Evolutionary conservation across 1,284 basidiomycete species (phyloP).

Genomic region (Cryptococcus floricola): DNA sequence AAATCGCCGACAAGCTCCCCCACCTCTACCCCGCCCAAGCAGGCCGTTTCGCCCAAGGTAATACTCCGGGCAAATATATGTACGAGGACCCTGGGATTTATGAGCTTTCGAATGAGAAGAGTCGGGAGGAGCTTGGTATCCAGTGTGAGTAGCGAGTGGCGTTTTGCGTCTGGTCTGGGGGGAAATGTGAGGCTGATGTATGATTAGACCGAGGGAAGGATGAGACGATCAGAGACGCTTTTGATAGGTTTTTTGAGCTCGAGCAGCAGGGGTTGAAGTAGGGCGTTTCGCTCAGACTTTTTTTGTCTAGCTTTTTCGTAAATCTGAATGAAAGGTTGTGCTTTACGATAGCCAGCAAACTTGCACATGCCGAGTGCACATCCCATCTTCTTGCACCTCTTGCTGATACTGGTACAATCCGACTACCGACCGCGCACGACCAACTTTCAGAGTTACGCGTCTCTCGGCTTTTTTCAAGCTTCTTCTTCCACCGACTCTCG

Average conservation of each 20-base stretch:
- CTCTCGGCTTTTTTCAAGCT: too few species aligned
- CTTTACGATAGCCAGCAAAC: too few species aligned
- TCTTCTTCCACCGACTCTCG: too few species aligned
- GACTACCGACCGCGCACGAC: too few species aligned
- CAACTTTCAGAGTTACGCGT: too few species aligned
- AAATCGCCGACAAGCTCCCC: slow-evolving; percentile 21
- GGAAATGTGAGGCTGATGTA: neutral
- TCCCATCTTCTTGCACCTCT: too few species aligned
- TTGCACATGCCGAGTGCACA: too few species aligned
- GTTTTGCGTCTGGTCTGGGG: too few species aligned
- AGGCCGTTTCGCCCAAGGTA: slow-evolving; percentile 7
- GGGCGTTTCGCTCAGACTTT: neutral
- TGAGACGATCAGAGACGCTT: slow-evolving; percentile 23
- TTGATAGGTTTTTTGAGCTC: slow-evolving; percentile 21
- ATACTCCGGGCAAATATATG: slow-evolving; percentile 23
- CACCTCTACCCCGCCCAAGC: slow-evolving; percentile 21
- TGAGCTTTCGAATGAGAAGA: slow-evolving; percentile 20
- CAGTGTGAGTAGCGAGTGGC: slow-evolving; percentile 21
- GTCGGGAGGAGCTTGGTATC: slow-evolving; percentile 25
- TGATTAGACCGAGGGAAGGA: slow-evolving; percentile 20
- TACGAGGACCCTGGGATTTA: slow-evolving; percentile 26
- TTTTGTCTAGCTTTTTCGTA: too few species aligned
- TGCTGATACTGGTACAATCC: too few species aligned
- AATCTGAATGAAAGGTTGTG: too few species aligned
- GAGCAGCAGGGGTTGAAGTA: slow-evolving; percentile 22